Evolutionary conservation across 495 filamentous ascomycete species (phyloP), one percentile per base, ranked within the genome.

Genomic region (Aspergillus ellipticus): DNA sequence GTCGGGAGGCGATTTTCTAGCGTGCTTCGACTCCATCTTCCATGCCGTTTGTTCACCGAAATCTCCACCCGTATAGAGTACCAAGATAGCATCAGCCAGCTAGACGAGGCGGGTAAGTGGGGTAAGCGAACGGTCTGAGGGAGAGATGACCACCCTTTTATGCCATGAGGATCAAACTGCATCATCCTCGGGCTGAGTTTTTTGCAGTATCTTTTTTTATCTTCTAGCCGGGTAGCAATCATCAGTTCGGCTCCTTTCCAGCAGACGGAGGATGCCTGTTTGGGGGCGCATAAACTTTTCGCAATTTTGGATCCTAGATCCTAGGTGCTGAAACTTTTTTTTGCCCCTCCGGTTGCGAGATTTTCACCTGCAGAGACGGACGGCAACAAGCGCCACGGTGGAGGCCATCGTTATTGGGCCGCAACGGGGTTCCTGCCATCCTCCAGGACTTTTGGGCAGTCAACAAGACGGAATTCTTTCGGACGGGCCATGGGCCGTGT

Each of bases 381-480:
- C 37, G 58, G 52, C 47, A 50, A 17, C 46, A 55, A 42, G 51
- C 45, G 19, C 35, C 49, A 37, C 31, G 42, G 60, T 62, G 60
- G 60, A 62, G 55, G 60, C 55, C 26, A 58, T 53, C 35, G 39
- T 55, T 42, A 58, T 62, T 62, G 60, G 60, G 60, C 60, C 60
- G 60, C 56, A 62, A 62, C 41, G 41, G 11, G 21, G 28, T 42
- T 50, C 48, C 28, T 54, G 45, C 26, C 58, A 49, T 53, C 33
- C 20, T 56, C 39, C 54, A 53, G 56, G 43, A 49, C 45, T 55
- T 58, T 63, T 63, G 61, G 61, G 61, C 61, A 59, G 50, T 57
- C 31, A 61, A 51, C 41, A 54, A 28, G 17, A 54, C 42, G 24
- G 28, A 15, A 29, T 29, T 48, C 2, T 29, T 15, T 48, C 45